Evolutionary conservation across 2,329 filamentous ascomycete genomes (phyloP).

Genomic region (Volutella citrinella): DNA sequence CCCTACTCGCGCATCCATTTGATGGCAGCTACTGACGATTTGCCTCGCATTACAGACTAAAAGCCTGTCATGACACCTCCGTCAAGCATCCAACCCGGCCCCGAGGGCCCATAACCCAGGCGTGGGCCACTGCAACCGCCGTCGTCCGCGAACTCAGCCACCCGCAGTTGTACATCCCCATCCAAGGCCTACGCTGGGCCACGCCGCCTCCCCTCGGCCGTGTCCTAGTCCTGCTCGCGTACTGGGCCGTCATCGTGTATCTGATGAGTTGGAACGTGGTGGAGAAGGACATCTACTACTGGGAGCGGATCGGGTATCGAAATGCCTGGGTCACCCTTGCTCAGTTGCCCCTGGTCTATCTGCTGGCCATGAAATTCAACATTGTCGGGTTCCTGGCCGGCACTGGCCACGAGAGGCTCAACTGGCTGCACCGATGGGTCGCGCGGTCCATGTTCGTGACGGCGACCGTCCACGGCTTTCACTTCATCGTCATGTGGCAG

Average conservation of each 20-base stretch:
- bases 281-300: constrained; percentile 52
- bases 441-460: constrained; percentile 67
- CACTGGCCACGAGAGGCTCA: constrained; percentile 65
- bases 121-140: constrained; percentile 59
- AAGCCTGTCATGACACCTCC: constrained; percentile 40
- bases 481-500: constrained; percentile 65
- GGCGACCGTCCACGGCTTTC: constrained; percentile 65
- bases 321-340: constrained; percentile 65
- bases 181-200: constrained; percentile 49
- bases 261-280: constrained; percentile 52
- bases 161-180: constrained; percentile 50
- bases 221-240: constrained; percentile 49
- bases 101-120: constrained; percentile 41
- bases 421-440: constrained; percentile 73
- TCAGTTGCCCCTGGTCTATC: constrained; percentile 62
- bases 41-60: constrained; percentile 48
- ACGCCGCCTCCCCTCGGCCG: constrained; percentile 59
- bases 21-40: no score
- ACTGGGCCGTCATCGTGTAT: constrained; percentile 58
- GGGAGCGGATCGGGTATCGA: constrained; percentile 64
- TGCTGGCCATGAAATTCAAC: constrained; percentile 59
- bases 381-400: constrained; percentile 60
- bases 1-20: neutral
- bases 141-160: constrained; percentile 54
- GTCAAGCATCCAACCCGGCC: constrained; percentile 52